Evolutionary conservation across 768 basidiomycete genomes (phyloP).

Genomic region (Pulveroboletus sp.): DNA sequence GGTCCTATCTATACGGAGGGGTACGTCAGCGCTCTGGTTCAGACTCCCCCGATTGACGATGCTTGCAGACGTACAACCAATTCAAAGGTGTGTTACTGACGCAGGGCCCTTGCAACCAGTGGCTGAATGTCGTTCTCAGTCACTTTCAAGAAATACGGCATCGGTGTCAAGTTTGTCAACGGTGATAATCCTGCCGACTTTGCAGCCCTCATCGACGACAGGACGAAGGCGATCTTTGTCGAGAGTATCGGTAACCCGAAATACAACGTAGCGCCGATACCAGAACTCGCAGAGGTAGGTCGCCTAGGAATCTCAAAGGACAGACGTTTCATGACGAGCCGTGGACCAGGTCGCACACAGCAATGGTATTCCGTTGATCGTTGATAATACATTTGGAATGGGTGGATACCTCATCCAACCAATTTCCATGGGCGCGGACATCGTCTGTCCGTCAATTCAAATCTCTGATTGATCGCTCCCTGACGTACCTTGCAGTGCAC

Average conservation of each 20-base stretch:
- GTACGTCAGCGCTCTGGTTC: conserved; percentile 33
- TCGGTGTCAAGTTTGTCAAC: conserved; percentile 51
- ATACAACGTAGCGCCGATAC: conserved; percentile 51
- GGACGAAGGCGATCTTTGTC: conserved; percentile 55
- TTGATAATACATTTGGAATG: conserved; percentile 63
- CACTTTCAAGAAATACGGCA: conserved; percentile 52
- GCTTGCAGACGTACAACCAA: conserved; percentile 62
- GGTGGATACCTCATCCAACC: conserved; percentile 55
- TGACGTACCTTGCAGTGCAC: no score
- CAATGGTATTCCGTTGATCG: conserved; percentile 57
- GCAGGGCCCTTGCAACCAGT: background rate
- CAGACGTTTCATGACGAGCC: background rate
- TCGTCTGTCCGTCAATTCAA: conserved; percentile 43
- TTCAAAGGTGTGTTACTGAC: conserved; percentile 46
- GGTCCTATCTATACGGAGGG: conserved; percentile 55
- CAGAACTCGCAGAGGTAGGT: conserved; percentile 50
- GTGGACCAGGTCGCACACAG: conserved; percentile 54
- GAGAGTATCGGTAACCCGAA: conserved; percentile 64
- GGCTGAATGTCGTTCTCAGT: conserved; percentile 32
- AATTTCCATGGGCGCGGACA: conserved; percentile 55
- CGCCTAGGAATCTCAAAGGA: background rate
- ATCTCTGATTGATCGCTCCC: no score
- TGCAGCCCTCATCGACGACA: conserved; percentile 52
- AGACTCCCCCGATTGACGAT: no score
- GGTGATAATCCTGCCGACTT: conserved; percentile 45